A percentile compares a stretch with the other conserved stretches of the same genome.
Evolutionary conservation across 2,329 filamentous ascomycete species (phyloP).

Genomic region (Fusarium verticillioides): DNA sequence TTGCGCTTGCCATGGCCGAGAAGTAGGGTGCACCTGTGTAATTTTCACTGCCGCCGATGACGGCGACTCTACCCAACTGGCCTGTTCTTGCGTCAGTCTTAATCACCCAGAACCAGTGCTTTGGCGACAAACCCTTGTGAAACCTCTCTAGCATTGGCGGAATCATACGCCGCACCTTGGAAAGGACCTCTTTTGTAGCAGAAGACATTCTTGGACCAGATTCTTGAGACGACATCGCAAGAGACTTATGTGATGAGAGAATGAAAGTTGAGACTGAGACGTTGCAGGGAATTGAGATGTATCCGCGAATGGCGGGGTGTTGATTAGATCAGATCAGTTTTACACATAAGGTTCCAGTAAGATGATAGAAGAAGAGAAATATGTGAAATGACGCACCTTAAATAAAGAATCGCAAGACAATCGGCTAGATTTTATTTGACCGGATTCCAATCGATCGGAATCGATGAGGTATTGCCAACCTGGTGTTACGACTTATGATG

Average conservation of each 20-base stretch:
- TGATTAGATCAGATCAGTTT: background rate
- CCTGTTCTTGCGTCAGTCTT: constrained; percentile 63
- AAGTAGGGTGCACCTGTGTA: constrained; percentile 99
- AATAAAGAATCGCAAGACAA: background rate
- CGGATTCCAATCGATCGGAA: constrained; percentile 13
- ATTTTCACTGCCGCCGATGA: constrained; percentile 94
- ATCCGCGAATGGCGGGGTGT: background rate
- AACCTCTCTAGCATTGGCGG: constrained; percentile 96
- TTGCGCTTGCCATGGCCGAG: constrained; percentile 94
- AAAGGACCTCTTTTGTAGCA: constrained; percentile 78
- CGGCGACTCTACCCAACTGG: constrained; percentile 89
- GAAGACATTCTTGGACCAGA: constrained; percentile 66
- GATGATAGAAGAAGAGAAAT: background rate
- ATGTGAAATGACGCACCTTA: background rate
- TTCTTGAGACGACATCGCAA: constrained; percentile 40
- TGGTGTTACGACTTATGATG: constrained; percentile 32
- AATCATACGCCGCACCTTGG: constrained; percentile 87
- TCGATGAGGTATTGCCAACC: constrained; percentile 27
- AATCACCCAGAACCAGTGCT: background rate
- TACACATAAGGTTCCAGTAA: background rate
- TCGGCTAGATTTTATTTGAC: background rate
- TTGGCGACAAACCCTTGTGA: constrained; percentile 79
- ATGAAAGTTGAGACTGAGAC: background rate
- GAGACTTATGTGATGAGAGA: constrained; percentile 5
- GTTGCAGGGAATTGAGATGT: constrained; percentile 1